Conservation (phyloP, 306 rosid genomes). For the Vigna trinervia region DNA sequence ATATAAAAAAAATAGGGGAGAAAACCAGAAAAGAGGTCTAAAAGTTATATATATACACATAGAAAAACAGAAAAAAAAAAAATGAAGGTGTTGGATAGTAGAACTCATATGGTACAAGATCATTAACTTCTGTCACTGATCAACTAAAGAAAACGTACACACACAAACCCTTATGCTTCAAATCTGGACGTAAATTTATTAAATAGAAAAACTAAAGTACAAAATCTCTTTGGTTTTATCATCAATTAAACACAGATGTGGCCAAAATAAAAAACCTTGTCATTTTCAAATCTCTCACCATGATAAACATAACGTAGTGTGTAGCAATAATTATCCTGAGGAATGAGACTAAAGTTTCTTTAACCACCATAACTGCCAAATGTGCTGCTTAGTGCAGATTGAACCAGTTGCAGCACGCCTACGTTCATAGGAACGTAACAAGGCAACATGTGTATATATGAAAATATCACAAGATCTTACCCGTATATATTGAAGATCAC, state of each 20-base stretch:
- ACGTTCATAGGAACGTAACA: conserved; percentile 24
- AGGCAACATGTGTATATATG: conserved; percentile 12
- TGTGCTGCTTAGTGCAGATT: conserved; percentile 39
- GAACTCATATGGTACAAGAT: conserved; percentile 14
- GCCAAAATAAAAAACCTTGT: conserved; percentile 47
- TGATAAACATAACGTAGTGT: conserved; percentile 40
- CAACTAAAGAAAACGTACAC: not conserved
- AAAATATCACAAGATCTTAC: conserved; percentile 50
- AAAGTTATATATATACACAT: not conserved
- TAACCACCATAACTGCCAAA: conserved; percentile 46
- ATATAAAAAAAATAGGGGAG: not conserved
- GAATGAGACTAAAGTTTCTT: conserved; percentile 42
- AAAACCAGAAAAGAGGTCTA: not conserved
- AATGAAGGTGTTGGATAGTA: not conserved
- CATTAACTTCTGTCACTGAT: not conserved
- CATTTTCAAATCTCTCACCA: conserved; percentile 54
- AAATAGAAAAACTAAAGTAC: conserved; percentile 38
- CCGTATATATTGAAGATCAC: conserved; percentile 3
- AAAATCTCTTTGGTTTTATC: conserved; percentile 35
- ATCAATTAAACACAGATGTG: conserved; percentile 33
- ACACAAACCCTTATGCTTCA: conserved; percentile 9
- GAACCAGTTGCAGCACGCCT: conserved; percentile 38
- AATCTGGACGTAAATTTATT: conserved; percentile 37
- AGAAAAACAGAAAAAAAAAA: not conserved
- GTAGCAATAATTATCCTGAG: conserved; percentile 39